Evolutionary conservation across 2,329 filamentous ascomycete species (phyloP), one percentile per base, ranked within the genome.

Genomic region (Ceratocystis variospora): DNA sequence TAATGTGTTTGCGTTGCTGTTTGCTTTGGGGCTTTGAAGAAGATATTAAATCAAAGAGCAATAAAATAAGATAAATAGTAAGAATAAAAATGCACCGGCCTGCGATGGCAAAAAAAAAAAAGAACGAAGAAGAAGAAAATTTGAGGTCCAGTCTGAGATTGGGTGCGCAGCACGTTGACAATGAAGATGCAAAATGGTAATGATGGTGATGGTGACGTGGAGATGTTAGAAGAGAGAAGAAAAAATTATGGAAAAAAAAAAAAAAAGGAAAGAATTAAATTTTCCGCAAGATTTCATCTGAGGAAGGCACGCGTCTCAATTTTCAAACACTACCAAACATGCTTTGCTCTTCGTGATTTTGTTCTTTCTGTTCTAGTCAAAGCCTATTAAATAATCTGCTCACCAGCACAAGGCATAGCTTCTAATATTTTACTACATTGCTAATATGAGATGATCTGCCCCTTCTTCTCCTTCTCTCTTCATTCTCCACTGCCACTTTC

Each of bases 71-170:
- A 62, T 57, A 46, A 37, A 37, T 25, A 37, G 15, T 46, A 25
- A 33, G 59, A 28, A 61, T 22, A 44, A 46, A 48, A 15, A 48
- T 48, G 31, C 57, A 45, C 33, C 66, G 61, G 66, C 62, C 44
- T 63, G 57, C 61, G 66, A 63, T 63, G 62, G 59, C 22, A 59
- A 48, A 59, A 44, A 31, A 44, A 31, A 62, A 31, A 55, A 62
- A 31, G 8, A 53, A 15, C 33, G 4, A 33, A 63, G 22, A 15
- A 66, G 37, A 62, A 46, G 17, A 65, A 41, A 41, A 62, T 37
- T 46, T n/a, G 22, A 55, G 53, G 22, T 17, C 37, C 12, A 48
- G 44, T 45, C 12, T 25, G 31, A 61, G n/a, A 33, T 12, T 19
- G 31, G 41, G 31, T 28, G 53, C 19, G n/a, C 37, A 25, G 53